These are phyloP conservation scores for Polychaeton citri DNA, from an alignment of 2,329 filamentous ascomycete species.

Conservation along the genomic window DNA sequence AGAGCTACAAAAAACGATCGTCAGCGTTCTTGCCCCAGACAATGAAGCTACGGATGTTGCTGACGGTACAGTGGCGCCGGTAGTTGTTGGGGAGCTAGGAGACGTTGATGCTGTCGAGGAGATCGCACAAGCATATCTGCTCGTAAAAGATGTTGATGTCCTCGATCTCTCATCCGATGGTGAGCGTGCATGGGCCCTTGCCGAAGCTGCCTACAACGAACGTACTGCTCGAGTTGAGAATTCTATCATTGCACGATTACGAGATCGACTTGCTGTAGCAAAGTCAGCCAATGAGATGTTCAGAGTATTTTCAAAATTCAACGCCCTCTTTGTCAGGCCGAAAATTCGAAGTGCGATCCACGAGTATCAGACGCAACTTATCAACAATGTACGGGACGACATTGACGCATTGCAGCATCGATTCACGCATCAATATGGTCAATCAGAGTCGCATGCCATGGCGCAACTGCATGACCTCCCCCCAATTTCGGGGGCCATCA, in stretches of 20 bases:
- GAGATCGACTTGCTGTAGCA: slow-evolving; percentile 84
- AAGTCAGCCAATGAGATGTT: slow-evolving; percentile 99
- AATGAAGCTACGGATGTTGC: slow-evolving; percentile 38
- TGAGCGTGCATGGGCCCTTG: slow-evolving; percentile 82
- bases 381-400: slow-evolving; percentile 94
- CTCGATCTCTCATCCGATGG: slow-evolving; percentile 84
- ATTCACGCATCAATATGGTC: slow-evolving; percentile 97
- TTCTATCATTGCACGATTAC: slow-evolving; percentile 87
- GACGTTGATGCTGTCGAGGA: slow-evolving; percentile 96
- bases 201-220: slow-evolving; percentile 94
- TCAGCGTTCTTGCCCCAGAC: slow-evolving; percentile 77
- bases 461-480: slow-evolving; percentile 90
- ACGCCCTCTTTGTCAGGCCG: slow-evolving; percentile 93
- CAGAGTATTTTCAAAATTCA: slow-evolving; percentile 98
- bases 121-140: slow-evolving; percentile 86
- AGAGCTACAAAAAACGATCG: slow-evolving; percentile 88
- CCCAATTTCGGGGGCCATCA: slow-evolving; percentile 90
- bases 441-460: slow-evolving; percentile 97
- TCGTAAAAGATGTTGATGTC: slow-evolving; percentile 86
- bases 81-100: slow-evolving; percentile 84
- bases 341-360: slow-evolving; percentile 97
- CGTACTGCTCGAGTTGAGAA: slow-evolving; percentile 95
- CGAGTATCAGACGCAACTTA: slow-evolving; percentile 94
- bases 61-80: slow-evolving; percentile 47
- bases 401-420: slow-evolving; percentile 88